phyloP scores from a whole-genome alignment of 176 grass and related monocot species.

The Triticum dicoccoides region DNA sequence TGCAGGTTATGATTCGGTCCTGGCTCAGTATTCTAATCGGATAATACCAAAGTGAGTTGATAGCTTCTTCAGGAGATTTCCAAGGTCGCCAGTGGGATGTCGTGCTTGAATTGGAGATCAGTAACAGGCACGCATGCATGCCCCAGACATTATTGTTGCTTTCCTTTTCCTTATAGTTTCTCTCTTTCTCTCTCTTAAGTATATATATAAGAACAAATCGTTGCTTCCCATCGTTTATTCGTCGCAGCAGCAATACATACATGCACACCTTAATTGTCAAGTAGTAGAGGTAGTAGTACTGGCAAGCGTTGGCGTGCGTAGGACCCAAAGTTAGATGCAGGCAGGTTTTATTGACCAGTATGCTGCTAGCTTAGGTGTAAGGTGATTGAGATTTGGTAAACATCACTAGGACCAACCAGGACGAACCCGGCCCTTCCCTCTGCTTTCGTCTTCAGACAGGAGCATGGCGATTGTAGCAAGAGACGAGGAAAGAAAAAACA shows the following conservation, averaged over 20 bases:
- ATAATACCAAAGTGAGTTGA: constrained; percentile 17
- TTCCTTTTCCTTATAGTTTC: not conserved
- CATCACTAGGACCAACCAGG: constrained; percentile 28
- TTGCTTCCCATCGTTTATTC: constrained; percentile 34
- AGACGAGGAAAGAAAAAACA: not conserved
- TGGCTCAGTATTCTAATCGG: not conserved
- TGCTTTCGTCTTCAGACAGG: not conserved
- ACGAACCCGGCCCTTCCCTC: not conserved
- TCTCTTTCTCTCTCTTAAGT: not conserved
- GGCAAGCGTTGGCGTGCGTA: constrained; percentile 38
- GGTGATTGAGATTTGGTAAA: constrained; percentile 42
- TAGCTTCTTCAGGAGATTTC: not conserved
- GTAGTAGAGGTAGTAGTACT: not conserved
- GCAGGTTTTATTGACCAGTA: constrained; percentile 36
- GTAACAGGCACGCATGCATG: constrained; percentile 28
- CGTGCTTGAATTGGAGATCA: constrained; percentile 36
- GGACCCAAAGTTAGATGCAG: constrained; percentile 48
- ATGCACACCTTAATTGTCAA: constrained; percentile 40
- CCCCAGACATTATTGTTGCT: constrained; percentile 7
- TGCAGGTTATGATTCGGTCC: constrained; percentile 5
- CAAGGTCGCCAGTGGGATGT: constrained; percentile 27
- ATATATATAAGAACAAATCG: not conserved
- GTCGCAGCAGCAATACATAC: not conserved
- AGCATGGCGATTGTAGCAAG: constrained; percentile 52
- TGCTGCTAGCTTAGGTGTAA: not conserved